Base-by-base conservation (phyloP, 2,329 filamentous ascomycete species). In the Corinectria fuckeliana region DNA sequence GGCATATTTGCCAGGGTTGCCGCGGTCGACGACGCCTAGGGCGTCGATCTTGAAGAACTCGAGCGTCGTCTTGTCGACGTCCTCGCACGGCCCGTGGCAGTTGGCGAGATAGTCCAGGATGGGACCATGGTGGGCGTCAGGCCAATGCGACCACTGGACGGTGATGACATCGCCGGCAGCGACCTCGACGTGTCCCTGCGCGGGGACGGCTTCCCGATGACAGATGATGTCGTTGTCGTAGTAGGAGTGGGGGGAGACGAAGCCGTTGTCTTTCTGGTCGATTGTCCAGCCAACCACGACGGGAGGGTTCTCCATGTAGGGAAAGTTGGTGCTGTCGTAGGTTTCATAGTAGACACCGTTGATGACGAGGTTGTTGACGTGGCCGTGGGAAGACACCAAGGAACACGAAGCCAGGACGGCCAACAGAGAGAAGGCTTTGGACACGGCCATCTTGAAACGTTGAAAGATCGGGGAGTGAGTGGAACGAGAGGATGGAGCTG, bases 111-210 rank as follows among this genome's bases (percentile, higher is more conserved):
- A 83, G 69, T 81, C 75, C 53, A 82, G 59, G 66, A 82, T 73
- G 7, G 80, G 80, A 0, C 81, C 80, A 30, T 76, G 75, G 72
- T 85, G 82, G 20, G 78, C 79, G 5, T 76, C 74, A 5, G 81
- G 81, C 82, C 82, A 84, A 2, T 72, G 71, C 52, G 76, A 78
- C 82, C 82, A 85, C 63, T 79, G 75, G 41, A 84, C 71, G 25
- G 77, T 76, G 61, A 85, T 71, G 47, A 71, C 72, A 61, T 77
- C 76, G 26, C 82, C 82, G 3, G 82, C 81, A 4, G 73, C 67
- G 34, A 83, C 75, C 11, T 73, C 70, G 6, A 79, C 77, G 49
- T 77, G 75, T 3, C 75, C 75, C 20, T 72, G 69, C 1, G 74
- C 81, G 14, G 79, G 74, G 3, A 71, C 75, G 7, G 77, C 77